These are phyloP conservation scores for Ajuga chamaepitys DNA, from an alignment of 257 asterid species.

Conservation along the genomic window DNA sequence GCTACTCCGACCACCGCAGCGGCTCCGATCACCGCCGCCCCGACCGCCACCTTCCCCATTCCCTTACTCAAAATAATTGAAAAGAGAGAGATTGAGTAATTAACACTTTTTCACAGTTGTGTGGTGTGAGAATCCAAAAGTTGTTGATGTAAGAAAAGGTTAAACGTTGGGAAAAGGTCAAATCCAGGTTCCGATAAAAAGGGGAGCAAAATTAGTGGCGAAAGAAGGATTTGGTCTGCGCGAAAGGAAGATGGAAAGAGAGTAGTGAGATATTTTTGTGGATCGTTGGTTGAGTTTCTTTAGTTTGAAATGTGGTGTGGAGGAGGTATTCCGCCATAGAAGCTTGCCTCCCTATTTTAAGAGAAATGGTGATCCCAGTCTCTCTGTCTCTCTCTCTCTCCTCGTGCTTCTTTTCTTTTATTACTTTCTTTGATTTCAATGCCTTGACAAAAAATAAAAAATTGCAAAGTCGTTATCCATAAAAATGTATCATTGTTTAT, in stretches of 20 bases:
- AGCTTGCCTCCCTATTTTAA: constrained; percentile 9
- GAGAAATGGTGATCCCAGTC: background rate
- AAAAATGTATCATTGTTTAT: no score
- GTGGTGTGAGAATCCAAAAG: constrained; percentile 7
- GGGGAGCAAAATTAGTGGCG: constrained; percentile 14
- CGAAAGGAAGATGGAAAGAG: constrained; percentile 4
- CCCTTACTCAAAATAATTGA: background rate
- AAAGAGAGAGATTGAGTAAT: background rate
- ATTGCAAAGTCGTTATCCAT: no score
- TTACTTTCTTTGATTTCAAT: no score
- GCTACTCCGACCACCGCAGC: constrained; percentile 64
- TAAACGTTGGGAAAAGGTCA: constrained; percentile 13
- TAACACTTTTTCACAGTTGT: background rate
- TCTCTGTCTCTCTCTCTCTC: background rate
- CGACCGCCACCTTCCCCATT: constrained; percentile 63
- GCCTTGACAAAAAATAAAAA: no score
- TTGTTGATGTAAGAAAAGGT: background rate
- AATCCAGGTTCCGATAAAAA: constrained; percentile 14
- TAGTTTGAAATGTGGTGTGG: background rate
- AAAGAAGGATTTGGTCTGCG: background rate
- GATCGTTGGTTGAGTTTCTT: constrained; percentile 14
- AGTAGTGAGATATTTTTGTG: constrained; percentile 3
- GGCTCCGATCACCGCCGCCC: constrained; percentile 68
- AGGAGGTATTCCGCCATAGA: constrained; percentile 21
- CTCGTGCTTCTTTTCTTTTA: no score